Base-by-base conservation (phyloP, 164 flowering plant genomes). In the Chloranthus sessilifolius region DNA sequence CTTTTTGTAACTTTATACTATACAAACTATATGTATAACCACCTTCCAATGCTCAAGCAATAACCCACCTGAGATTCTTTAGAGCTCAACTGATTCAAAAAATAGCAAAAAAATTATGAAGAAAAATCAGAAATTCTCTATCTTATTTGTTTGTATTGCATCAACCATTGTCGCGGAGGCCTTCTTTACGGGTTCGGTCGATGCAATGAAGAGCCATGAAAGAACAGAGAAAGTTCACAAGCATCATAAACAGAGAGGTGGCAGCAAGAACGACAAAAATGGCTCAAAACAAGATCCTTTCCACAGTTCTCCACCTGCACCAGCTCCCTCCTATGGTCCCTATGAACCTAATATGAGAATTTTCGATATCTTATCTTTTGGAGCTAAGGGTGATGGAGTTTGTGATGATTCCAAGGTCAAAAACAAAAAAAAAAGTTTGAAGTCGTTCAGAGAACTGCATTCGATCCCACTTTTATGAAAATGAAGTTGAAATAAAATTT, bases 301-400 rank as follows among this genome's bases (percentile, higher is more conserved):
- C 37, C 55, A 64, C 5, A 38, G 20, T 14, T 64, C 66, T 42
- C 44, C 67, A 24, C 66, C 74, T 24, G 14, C 73, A 3, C 65
- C 73, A 49, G 47, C 56, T 63, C 73, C 74, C 30, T 17, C 4
- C 28, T 26, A 21, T 46, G 63, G 48, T 38, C 33, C 66, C 24
- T 26, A 58, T 34, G 69, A 62, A 9, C 53, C 52, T 3, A 46
- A 47, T 11, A 49, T 68, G 3, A 42, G 12, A 26, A 59, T 59
- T 56, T 88, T 82, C 47, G 51, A 74, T 56, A 47, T 88, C 37
- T 50, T 79, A 62, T 71, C 80, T 0, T 88, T 79, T 45, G 91
- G 95, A 45, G 96, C 94, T 2, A 73, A 73, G 65, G 94, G 84
- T n/a, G 76, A 88, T 58, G 91, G 96, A 53, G 62, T 76, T 55